Percentiles rank a stretch among this genome's conserved stretches.
Conservation (phyloP, 139 green algal genomes). For the Chlamydomonas schloesseri region DNA sequence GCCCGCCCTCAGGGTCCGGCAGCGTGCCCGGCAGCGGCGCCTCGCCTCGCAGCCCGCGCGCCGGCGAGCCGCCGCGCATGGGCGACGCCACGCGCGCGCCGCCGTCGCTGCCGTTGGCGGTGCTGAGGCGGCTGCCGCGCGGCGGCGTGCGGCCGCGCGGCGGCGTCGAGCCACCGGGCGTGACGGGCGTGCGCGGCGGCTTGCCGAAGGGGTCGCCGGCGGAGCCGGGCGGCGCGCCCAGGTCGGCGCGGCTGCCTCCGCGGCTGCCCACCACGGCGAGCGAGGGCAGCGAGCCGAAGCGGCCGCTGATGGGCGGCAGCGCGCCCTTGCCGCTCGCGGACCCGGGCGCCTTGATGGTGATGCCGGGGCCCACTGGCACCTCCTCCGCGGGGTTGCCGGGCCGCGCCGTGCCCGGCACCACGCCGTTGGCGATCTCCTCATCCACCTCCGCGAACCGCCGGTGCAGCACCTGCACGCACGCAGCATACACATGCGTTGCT, state of each 20-base stretch:
- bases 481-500: too few relatives aligned
- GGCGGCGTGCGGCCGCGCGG: conserved; percentile 28
- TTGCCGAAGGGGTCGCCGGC: background rate
- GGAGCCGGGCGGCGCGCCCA: background rate
- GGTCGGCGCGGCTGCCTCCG: background rate
- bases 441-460: conserved; percentile 41
- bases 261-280: conserved; percentile 23
- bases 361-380: conserved; percentile 22
- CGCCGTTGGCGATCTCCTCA: conserved; percentile 11
- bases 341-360: conserved; percentile 22
- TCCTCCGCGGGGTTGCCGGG: background rate
- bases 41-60: background rate
- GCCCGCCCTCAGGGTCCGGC: background rate
- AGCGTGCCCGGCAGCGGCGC: conserved; percentile 16
- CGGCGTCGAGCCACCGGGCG: background rate
- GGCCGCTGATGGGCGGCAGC: conserved; percentile 40
- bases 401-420: background rate
- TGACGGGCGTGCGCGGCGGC: conserved; percentile 35
- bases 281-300: conserved; percentile 13
- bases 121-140: background rate
- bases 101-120: background rate
- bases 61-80: conserved; percentile 8
- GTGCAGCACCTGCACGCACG: conserved; percentile 28
- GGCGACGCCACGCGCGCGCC: background rate
- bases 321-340: background rate